Conservation (phyloP, 768 basidiomycete genomes). For the Kwoniella sp. region DNA sequence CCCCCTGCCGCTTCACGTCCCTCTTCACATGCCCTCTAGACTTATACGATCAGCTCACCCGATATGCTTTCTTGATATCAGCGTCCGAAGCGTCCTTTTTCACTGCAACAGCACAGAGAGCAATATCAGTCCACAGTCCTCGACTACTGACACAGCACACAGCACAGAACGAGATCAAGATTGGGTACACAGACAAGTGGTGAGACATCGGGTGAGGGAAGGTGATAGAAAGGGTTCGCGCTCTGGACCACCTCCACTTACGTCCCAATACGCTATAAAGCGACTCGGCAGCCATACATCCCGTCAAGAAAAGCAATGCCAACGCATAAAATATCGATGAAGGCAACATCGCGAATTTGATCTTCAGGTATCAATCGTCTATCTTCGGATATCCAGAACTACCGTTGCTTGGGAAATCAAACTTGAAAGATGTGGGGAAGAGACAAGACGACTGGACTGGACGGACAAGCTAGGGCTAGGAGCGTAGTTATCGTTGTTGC, state of each 20-base stretch:
- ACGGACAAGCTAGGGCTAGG: no score
- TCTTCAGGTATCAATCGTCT: not conserved
- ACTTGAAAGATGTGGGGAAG: no score
- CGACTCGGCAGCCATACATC: slow-evolving; percentile 46
- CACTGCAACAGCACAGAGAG: slow-evolving; percentile 56
- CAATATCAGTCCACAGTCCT: not conserved
- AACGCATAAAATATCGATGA: slow-evolving; percentile 30
- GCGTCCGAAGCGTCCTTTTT: slow-evolving; percentile 77
- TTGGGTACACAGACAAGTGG: no score
- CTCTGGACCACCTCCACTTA: slow-evolving; percentile 58
- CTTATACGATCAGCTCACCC: slow-evolving; percentile 54
- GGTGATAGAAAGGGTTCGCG: no score
- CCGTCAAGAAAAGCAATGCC: slow-evolving; percentile 35
- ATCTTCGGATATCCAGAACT: no score
- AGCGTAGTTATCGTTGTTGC: no score
- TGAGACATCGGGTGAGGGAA: no score
- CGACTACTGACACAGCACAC: no score
- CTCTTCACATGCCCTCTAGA: not conserved
- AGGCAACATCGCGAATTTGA: slow-evolving; percentile 31
- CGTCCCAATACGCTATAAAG: slow-evolving; percentile 76
- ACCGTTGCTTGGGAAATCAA: no score
- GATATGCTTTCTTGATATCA: slow-evolving; percentile 90
- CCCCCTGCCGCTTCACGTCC: not conserved
- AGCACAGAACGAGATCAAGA: no score
- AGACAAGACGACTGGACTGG: no score